phyloP scores from a whole-genome alignment of 148 eudicot genomes.

The Chenopodium formosanum region DNA sequence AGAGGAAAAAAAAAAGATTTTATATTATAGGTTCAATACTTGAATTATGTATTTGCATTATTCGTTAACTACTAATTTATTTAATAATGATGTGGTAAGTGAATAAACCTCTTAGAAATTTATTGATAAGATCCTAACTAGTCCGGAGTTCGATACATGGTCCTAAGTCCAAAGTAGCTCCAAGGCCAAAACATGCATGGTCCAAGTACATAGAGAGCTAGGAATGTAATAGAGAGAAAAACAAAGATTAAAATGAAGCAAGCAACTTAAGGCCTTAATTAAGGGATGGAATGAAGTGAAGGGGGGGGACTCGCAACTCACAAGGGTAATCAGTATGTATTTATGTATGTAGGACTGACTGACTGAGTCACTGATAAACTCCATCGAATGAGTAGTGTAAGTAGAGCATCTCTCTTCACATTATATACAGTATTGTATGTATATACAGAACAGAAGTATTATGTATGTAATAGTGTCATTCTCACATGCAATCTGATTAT shows the following conservation, averaged over 20 bases:
- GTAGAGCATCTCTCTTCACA: too few relatives aligned
- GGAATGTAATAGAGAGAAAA: not conserved
- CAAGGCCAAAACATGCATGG: not conserved
- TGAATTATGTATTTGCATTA: too few relatives aligned
- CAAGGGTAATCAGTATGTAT: not conserved
- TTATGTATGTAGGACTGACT: not conserved
- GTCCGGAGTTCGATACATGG: not conserved
- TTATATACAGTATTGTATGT: too few relatives aligned
- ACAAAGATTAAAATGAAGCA: not conserved
- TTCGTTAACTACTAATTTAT: too few relatives aligned
- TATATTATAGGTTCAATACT: too few relatives aligned
- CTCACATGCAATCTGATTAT: conserved; percentile 18
- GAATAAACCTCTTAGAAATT: too few relatives aligned
- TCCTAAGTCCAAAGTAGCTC: not conserved
- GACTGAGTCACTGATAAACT: conserved; percentile 23
- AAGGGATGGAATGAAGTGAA: too few relatives aligned
- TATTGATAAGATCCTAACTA: not conserved
- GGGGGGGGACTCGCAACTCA: too few relatives aligned
- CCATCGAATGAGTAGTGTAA: conserved; percentile 12
- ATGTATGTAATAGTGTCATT: not conserved
- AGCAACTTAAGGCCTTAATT: too few relatives aligned
- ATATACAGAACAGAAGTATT: too few relatives aligned
- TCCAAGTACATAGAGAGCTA: not conserved
- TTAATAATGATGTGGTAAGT: too few relatives aligned
- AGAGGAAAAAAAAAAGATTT: too few relatives aligned